A percentile compares a stretch with the other conserved stretches of the same genome.
phyloP scores from a whole-genome alignment of 2,329 filamentous ascomycete species.

The Penicillium griseofulvum region DNA sequence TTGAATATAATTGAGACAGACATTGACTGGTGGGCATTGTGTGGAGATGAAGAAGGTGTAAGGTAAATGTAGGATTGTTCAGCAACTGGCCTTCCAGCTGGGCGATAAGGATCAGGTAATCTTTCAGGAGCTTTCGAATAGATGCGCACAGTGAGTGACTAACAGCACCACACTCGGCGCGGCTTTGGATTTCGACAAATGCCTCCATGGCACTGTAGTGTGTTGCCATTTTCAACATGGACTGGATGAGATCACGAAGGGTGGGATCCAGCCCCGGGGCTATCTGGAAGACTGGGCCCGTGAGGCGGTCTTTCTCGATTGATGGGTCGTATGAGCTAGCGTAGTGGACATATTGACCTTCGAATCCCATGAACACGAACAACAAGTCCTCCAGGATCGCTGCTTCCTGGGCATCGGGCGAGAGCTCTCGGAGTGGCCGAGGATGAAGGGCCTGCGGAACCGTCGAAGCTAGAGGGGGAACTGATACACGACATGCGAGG shows the following conservation, averaged over 20 bases:
- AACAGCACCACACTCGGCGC: constrained; percentile 88
- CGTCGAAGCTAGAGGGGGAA: constrained; percentile 61
- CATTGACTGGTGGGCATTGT: constrained; percentile 87
- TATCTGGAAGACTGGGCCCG: constrained; percentile 77
- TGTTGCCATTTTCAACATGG: constrained; percentile 91
- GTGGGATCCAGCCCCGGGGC: constrained; percentile 85
- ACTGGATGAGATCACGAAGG: constrained; percentile 77
- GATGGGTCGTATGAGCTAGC: constrained; percentile 76
- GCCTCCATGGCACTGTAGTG: constrained; percentile 89
- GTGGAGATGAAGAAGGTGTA: constrained; percentile 90
- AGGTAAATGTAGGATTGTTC: constrained; percentile 81
- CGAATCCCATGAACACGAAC: constrained; percentile 96
- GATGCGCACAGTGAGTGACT: constrained; percentile 96
- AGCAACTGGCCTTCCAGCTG: constrained; percentile 92
- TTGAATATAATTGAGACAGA: constrained; percentile 81
- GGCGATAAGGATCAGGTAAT: constrained; percentile 88
- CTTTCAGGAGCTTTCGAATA: constrained; percentile 84
- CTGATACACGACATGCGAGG: constrained; percentile 65
- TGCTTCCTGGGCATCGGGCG: constrained; percentile 78
- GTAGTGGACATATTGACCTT: constrained; percentile 95
- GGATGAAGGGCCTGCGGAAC: constrained; percentile 70
- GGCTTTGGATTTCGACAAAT: constrained; percentile 90
- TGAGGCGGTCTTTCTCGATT: constrained; percentile 81
- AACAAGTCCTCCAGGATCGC: constrained; percentile 85
- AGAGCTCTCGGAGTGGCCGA: constrained; percentile 65